These are phyloP conservation scores for Podila verticillata DNA, from an alignment of 192 early-diverging fungal species.

Conservation along the genomic window DNA sequence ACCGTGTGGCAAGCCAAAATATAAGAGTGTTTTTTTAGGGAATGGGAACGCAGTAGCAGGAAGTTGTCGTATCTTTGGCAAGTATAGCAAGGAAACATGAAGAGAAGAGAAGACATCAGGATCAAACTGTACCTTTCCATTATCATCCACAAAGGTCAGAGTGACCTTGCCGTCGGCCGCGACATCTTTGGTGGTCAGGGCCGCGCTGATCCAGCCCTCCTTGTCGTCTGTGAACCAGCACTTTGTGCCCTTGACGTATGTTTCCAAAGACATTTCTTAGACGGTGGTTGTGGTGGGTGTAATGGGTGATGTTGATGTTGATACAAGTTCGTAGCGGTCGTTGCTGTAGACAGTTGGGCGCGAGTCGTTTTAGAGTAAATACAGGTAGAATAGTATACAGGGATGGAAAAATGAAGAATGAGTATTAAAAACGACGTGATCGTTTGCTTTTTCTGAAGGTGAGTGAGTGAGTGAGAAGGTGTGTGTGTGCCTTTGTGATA, in stretches of 20 bases:
- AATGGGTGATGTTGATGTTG: neutral
- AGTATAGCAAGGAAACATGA: neutral
- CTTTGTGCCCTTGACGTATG: constrained; percentile 75
- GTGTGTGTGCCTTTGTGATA: no score
- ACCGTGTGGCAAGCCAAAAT: no score
- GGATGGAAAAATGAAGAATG: no score
- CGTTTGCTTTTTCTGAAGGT: no score
- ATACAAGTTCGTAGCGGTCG: no score
- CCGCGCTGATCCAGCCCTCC: constrained; percentile 87
- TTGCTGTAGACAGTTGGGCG: no score
- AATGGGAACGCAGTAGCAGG: neutral
- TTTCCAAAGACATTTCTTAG: constrained; percentile 60
- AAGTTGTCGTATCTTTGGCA: neutral
- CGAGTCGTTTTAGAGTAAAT: no score
- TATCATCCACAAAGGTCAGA: constrained; percentile 70
- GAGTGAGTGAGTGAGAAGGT: no score
- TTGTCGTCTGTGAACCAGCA: constrained; percentile 92
- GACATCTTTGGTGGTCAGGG: constrained; percentile 63
- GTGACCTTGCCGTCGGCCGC: constrained; percentile 66
- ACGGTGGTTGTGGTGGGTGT: neutral
- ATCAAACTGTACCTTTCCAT: constrained; percentile 58
- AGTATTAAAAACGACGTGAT: no score
- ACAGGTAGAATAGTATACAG: no score
- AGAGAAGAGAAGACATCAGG: neutral
- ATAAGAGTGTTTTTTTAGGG: neutral